phyloP scores from a whole-genome alignment of 2,329 filamentous ascomycete genomes.

The Teratosphaeria zuluensis region DNA sequence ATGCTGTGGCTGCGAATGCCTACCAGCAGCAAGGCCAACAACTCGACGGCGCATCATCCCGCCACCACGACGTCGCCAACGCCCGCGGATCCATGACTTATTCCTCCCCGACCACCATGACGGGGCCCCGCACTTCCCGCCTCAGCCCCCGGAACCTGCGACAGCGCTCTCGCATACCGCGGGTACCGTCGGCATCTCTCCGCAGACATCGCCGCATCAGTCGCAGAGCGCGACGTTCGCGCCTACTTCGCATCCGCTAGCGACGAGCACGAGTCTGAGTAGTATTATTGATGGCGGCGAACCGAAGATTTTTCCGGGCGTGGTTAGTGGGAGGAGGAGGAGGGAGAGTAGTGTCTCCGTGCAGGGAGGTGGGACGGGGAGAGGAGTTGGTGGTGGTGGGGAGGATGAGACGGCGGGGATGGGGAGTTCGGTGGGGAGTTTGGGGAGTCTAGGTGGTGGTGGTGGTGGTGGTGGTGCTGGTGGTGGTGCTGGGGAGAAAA shows the following conservation, averaged over 20 bases:
- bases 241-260: slow-evolving; percentile 18
- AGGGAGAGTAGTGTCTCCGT: slow-evolving; percentile 6
- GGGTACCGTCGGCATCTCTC: neutral
- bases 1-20: neutral
- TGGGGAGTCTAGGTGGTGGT: neutral
- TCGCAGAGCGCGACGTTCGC: slow-evolving; percentile 10
- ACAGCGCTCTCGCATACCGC: slow-evolving; percentile 3
- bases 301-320: slow-evolving; percentile 62
- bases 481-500: too few relatives aligned
- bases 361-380: neutral
- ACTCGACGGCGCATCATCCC: neutral
- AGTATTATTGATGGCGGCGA: slow-evolving; percentile 45
- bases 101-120: slow-evolving; percentile 1
- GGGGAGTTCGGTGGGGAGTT: neutral
- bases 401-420: neutral
- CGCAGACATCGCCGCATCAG: neutral
- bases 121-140: slow-evolving; percentile 6
- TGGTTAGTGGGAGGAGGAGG: slow-evolving; percentile 43
- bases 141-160: slow-evolving; percentile 8
- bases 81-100: slow-evolving; percentile 2
- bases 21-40: neutral
- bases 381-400: neutral
- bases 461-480: neutral
- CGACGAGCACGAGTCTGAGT: slow-evolving; percentile 38
- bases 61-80: neutral